These are phyloP conservation scores for Aciculoconidium aculeatum DNA, from an alignment of 805 yeast genomes.

Conservation along the genomic window DNA sequence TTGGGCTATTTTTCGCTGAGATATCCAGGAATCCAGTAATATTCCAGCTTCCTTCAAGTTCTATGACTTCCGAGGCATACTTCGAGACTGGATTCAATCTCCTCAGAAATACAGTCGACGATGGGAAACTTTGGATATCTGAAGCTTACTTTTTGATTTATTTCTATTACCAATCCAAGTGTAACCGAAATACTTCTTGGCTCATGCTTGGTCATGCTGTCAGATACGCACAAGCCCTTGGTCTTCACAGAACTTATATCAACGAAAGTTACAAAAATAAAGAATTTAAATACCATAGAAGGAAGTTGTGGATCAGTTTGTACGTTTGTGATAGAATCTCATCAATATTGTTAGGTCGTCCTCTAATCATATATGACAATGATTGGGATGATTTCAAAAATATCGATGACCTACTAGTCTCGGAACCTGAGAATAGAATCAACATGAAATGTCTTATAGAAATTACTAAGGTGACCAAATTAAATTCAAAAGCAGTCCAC, in stretches of 20 bases:
- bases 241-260: conserved; percentile 32
- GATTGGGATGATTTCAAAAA: conserved; percentile 34
- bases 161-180: conserved; percentile 35
- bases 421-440: conserved; percentile 7
- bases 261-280: conserved; percentile 31
- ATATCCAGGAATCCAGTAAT: conserved; percentile 21
- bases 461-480: conserved; percentile 19
- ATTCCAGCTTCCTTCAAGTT: conserved; percentile 9
- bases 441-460: conserved; percentile 21
- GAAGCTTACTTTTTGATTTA: conserved; percentile 35
- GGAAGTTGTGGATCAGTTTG: conserved; percentile 29
- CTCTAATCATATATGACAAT: conserved; percentile 27
- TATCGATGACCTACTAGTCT: conserved; percentile 11
- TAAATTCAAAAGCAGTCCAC: conserved; percentile 26
- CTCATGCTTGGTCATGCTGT: conserved; percentile 36
- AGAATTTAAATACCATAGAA: conserved; percentile 21
- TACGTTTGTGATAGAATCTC: conserved; percentile 30
- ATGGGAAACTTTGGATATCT: conserved; percentile 37
- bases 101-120: conserved; percentile 27
- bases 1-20: conserved; percentile 35
- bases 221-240: conserved; percentile 38
- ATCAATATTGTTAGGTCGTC: conserved; percentile 31
- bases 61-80: conserved; percentile 23
- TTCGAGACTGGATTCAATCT: conserved; percentile 31
- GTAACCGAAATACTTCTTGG: conserved; percentile 40